Evolutionary conservation across 176 grass and related monocot genomes (phyloP), one percentile per base, ranked within the genome.

Genomic region (Musa acuminata): DNA sequence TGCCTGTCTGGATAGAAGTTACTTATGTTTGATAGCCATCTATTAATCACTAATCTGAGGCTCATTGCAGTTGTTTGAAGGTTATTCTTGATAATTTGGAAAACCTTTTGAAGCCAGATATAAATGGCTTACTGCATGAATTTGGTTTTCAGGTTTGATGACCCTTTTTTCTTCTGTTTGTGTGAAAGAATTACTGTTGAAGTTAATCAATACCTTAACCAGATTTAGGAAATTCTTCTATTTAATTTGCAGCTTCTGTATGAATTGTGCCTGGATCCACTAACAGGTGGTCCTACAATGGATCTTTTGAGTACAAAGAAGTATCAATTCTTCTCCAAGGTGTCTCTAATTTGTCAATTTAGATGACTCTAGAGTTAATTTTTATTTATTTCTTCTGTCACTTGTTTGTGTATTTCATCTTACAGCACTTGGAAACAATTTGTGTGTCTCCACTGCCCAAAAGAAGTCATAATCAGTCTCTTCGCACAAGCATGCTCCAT

Each of bases 251-350:
- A 97, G 94, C 94, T 97, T 81, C 79, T 97, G 14, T 91, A 93
- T 8, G 90, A 93, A 80, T 83, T 91, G 75, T 91, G 90, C 57
- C 69, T 91, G 63, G 86, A 93, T 67, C 84, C 85, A 71, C 83
- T 84, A 77, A 93, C 90, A 87, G 79, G 74, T n/a, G 87, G 75
- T 35, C 87, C 94, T 75, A 75, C 80, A 67, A 97, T 90, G 87
- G 90, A 93, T 97, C 85, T 97, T 64, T 78, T 98, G 80, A 89
- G 94, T 77, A 83, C 90, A 78, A 93, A 80, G 73, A 93, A 92
- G 77, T 98, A 98, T 67, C 94, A 85, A 54, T 91, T 88, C 82
- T 98, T 98, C 86, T 89, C 87, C 19, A 98, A 98, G 94, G 94
- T 98, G 6, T 78, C 79, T 80, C 51, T 77, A 72, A 72, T 79